Conservation (phyloP, 208 protist species). For the Wallacemonas collosoma region DNA sequence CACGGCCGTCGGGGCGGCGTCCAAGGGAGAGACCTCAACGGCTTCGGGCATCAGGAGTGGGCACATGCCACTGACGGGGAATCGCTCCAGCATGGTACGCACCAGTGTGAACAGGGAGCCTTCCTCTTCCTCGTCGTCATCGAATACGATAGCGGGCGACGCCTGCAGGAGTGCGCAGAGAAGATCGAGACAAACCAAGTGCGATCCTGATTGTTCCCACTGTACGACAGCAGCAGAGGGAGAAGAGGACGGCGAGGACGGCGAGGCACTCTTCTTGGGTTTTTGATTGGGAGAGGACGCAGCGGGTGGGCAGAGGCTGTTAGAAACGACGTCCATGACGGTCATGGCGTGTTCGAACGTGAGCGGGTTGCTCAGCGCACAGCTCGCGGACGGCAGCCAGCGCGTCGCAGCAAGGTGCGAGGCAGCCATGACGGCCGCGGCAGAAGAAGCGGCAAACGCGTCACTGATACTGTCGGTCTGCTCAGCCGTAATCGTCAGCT, state of each 20-base stretch:
- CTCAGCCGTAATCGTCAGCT: no score
- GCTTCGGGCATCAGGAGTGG: constrained; percentile 39
- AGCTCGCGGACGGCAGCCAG: constrained; percentile 36
- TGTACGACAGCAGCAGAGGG: background rate
- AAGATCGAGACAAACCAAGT: constrained; percentile 41
- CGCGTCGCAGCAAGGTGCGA: background rate
- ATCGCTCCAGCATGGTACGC: constrained; percentile 38
- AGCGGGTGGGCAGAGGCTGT: background rate
- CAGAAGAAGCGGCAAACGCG: no score
- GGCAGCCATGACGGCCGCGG: background rate
- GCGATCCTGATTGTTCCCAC: constrained; percentile 29
- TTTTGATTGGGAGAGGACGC: background rate
- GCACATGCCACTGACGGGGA: constrained; percentile 55
- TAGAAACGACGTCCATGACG: constrained; percentile 20
- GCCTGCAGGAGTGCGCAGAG: constrained; percentile 47
- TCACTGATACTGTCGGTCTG: no score
- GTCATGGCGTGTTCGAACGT: constrained; percentile 23
- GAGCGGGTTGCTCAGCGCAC: constrained; percentile 26
- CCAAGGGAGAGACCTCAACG: constrained; percentile 13
- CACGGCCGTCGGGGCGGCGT: constrained; percentile 26
- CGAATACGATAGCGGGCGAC: constrained; percentile 49
- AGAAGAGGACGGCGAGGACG: background rate
- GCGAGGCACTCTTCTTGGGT: no score
- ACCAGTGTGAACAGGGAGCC: constrained; percentile 57
- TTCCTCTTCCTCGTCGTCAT: constrained; percentile 53